A percentile compares a stretch with the other conserved stretches of the same genome.
These are phyloP conservation scores for Oryza officinalis DNA, from an alignment of 176 grass and related monocot species.

Conservation along the genomic window DNA sequence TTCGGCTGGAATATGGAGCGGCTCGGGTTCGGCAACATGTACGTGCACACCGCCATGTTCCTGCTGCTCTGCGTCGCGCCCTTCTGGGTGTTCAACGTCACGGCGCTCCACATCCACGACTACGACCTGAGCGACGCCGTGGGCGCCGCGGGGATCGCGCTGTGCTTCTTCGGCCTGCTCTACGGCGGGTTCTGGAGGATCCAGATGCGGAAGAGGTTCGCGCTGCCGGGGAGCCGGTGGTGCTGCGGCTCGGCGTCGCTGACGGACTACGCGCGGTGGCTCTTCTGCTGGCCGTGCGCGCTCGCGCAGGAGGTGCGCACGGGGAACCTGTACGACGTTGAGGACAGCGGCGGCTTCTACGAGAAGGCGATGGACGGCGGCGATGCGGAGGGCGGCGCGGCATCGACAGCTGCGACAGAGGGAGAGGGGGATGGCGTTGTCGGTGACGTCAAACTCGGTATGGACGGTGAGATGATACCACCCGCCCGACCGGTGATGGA, in stretches of 20 bases:
- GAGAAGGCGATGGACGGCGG: conserved; percentile 30
- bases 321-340: conserved; percentile 61
- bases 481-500: conserved; percentile 49
- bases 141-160: conserved; percentile 48
- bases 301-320: conserved; percentile 92
- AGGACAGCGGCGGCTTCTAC: conserved; percentile 55
- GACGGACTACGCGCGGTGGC: conserved; percentile 67
- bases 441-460: background rate
- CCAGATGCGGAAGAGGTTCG: conserved; percentile 75
- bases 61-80: conserved; percentile 78
- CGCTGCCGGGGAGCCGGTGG: conserved; percentile 49
- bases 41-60: conserved; percentile 71
- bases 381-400: conserved; percentile 3
- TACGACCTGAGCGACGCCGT: conserved; percentile 54
- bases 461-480: conserved; percentile 47
- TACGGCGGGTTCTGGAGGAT: conserved; percentile 96
- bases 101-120: conserved; percentile 68
- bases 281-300: conserved; percentile 79
- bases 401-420: background rate
- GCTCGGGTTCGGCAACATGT: conserved; percentile 93
- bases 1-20: conserved; percentile 98
- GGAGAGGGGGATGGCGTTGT: background rate
- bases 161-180: conserved; percentile 75
- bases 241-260: conserved; percentile 58
- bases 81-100: conserved; percentile 90